Base-by-base conservation (phyloP, 1,284 basidiomycete genomes). In the Irpex sp. region DNA sequence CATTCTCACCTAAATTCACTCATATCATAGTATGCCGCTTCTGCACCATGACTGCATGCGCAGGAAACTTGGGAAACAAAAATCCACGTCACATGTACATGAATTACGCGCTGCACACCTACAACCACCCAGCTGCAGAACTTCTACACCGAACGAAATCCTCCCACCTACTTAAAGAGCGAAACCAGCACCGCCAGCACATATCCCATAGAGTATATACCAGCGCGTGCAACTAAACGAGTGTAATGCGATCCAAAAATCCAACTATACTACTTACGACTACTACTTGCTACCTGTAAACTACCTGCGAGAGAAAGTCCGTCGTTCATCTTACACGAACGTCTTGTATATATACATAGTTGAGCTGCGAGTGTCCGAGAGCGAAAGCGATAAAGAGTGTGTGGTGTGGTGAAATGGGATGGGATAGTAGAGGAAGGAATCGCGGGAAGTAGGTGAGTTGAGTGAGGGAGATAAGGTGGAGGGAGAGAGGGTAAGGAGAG, bases 301-400 rank as follows among this genome's bases (percentile, higher is more conserved):
- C 50, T 53, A 31, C 17, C 17, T 21, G 50, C 17, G 11, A 19
- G 17, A 19, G 11, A 19, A 31, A 43, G 58, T 63, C 39, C 58
- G 47, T 57, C 58, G 39, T 63, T 60, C 62, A 54, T 60, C 54
- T 19, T 56, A 63, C 62, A 57, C 61, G 62, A 46, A 53, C 62
- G 62, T 60, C 57, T 56, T 57, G 54, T 58, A 37, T 63, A 60
- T 60, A 36, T 63, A 63, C 62, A 63, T 46, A 31, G 57, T 46
- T 46, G 57, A 46, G 57, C 13, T 13, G 21, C 8, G 8, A 63
- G 21, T 17, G 58, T 60, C 39, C 51, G 51, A 59, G 36, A 51
- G 50, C 31, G 46, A 36, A 43, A 31, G 58, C 31, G 46, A 36
- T 19, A 31, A 43, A 19, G 17, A 55, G 59, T 54, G 51, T 39